Evolutionary conservation across 2,329 filamentous ascomycete genomes (phyloP).

Genomic region (Calonectria crousiana): DNA sequence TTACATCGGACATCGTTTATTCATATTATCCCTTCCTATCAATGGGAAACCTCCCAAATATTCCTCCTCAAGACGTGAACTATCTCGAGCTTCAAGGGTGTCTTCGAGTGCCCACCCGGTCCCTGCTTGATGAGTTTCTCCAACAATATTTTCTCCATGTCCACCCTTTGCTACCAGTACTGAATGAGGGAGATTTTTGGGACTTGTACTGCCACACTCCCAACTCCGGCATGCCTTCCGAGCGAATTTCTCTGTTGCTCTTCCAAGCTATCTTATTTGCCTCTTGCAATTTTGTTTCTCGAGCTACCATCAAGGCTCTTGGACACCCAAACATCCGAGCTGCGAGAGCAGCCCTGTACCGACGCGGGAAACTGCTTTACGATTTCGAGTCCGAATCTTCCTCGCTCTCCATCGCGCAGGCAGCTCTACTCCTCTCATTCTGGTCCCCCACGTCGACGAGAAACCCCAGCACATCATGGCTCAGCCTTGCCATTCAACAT

Average conservation of each 20-base stretch:
- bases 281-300: conserved; percentile 57
- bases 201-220: conserved; percentile 32
- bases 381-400: conserved; percentile 60
- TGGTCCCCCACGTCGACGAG: conserved; percentile 53
- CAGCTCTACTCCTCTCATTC: conserved; percentile 57
- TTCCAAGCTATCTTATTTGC: conserved; percentile 61
- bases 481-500: conserved; percentile 62
- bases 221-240: conserved; percentile 30
- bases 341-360: conserved; percentile 59
- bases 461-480: conserved; percentile 61
- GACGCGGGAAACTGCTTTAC: conserved; percentile 53
- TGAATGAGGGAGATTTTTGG: conserved; percentile 38
- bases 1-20: conserved; percentile 29
- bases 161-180: conserved; percentile 29
- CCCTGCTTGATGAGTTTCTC: conserved; percentile 31
- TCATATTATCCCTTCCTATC: conserved; percentile 32
- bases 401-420: conserved; percentile 54
- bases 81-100: conserved; percentile 33
- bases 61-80: conserved; percentile 30
- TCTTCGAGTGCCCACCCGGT: conserved; percentile 24
- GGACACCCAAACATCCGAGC: conserved; percentile 58
- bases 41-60: conserved; percentile 29
- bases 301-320: conserved; percentile 53
- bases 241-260: conserved; percentile 57
- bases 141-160: conserved; percentile 35